A percentile compares a stretch with the other conserved stretches of the same genome.
Conservation (phyloP, 306 rosid species). For the Styphnolobium japonicum region DNA sequence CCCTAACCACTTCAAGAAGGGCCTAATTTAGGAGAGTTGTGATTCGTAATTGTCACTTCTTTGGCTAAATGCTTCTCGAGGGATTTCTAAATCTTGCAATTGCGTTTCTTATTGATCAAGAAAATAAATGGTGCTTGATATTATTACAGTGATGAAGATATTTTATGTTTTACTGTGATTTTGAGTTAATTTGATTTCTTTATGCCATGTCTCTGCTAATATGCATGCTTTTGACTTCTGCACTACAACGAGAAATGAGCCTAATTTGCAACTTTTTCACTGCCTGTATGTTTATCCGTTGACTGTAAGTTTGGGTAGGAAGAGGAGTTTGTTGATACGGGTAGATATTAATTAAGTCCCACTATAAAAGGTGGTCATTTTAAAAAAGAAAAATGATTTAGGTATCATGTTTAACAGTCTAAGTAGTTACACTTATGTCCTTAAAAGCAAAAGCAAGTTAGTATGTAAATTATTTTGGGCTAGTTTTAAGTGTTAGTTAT, state of each 20-base stretch:
- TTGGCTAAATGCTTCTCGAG: not conserved
- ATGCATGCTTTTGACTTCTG: conserved; percentile 95
- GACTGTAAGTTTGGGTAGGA: conserved; percentile 94
- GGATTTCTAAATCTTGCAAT: not conserved
- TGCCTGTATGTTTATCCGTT: conserved; percentile 89
- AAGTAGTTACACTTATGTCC: not conserved
- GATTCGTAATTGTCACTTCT: conserved; percentile 12
- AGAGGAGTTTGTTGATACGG: conserved; percentile 87
- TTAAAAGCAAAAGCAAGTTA: not conserved
- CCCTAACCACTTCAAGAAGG: not conserved
- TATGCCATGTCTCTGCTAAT: conserved; percentile 30
- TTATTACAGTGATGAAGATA: not conserved
- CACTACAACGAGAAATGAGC: conserved; percentile 88
- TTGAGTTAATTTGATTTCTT: conserved; percentile 14
- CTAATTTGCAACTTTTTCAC: conserved; percentile 97
- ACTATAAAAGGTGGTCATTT: too few species aligned
- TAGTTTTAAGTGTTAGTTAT: not conserved
- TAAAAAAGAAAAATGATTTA: too few species aligned
- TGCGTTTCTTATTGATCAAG: conserved; percentile 22
- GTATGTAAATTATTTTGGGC: not conserved
- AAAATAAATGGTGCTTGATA: conserved; percentile 8
- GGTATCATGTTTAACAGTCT: too few species aligned
- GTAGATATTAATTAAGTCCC: too few species aligned
- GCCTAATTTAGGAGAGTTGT: not conserved
- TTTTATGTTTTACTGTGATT: not conserved